Conservation (phyloP, 2,329 filamentous ascomycete genomes). For the Penicillium sp. region DNA sequence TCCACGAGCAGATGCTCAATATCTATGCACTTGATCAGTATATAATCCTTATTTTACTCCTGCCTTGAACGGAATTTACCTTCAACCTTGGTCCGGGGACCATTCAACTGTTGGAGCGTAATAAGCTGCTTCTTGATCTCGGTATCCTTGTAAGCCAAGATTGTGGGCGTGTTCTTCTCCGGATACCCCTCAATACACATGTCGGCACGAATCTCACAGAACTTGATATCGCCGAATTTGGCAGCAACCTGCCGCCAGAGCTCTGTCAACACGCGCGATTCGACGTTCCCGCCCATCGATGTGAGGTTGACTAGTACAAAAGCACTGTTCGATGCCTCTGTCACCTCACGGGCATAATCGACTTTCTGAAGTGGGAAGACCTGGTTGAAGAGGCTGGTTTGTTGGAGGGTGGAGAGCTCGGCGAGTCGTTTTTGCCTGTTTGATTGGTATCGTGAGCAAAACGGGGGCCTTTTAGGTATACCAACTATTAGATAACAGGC, state of each 20-base stretch:
- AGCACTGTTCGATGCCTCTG: constrained; percentile 73
- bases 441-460: constrained; percentile 1
- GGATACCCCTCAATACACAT: constrained; percentile 97
- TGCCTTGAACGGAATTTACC: constrained; percentile 29
- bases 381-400: constrained; percentile 77
- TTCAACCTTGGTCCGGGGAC: constrained; percentile 65
- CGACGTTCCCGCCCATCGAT: constrained; percentile 74
- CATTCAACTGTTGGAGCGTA: constrained; percentile 77
- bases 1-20: constrained; percentile 79
- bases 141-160: constrained; percentile 86
- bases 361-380: constrained; percentile 95
- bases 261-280: constrained; percentile 78
- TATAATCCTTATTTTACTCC: neutral
- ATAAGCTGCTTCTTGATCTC: constrained; percentile 90
- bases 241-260: constrained; percentile 80
- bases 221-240: constrained; percentile 93
- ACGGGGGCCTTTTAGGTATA: neutral
- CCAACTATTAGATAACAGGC: neutral
- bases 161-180: constrained; percentile 89
- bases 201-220: constrained; percentile 89
- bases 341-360: constrained; percentile 87
- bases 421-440: constrained; percentile 73
- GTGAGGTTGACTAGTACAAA: constrained; percentile 76
- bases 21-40: constrained; percentile 44
- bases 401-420: constrained; percentile 72